These are phyloP conservation scores for Helotiales sp. DNA, from an alignment of 2,329 filamentous ascomycete species.

Conservation along the genomic window DNA sequence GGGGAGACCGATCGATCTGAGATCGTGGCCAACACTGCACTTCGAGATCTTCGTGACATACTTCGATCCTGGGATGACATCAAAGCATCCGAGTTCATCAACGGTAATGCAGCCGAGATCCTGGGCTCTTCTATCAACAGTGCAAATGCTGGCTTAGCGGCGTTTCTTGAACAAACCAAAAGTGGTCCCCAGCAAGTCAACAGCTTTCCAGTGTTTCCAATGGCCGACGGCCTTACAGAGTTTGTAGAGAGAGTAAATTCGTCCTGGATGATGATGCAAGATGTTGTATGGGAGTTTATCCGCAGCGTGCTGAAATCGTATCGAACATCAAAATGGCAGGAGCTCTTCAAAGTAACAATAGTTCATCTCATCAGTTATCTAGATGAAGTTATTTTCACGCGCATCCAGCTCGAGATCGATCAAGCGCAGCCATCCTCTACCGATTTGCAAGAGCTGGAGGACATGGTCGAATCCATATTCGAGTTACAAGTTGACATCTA, in stretches of 20 bases:
- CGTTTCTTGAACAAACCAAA: conserved; percentile 65
- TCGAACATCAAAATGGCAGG: conserved; percentile 55
- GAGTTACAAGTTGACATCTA: conserved; percentile 69
- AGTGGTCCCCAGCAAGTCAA: conserved; percentile 51
- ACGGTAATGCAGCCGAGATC: conserved; percentile 34
- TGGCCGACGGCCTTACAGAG: conserved; percentile 49
- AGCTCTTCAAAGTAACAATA: conserved; percentile 55
- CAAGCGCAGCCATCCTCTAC: conserved; percentile 16
- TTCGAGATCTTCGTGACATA: conserved; percentile 39
- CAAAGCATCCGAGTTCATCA: conserved; percentile 36
- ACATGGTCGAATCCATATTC: conserved; percentile 60
- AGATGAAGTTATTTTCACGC: conserved; percentile 53
- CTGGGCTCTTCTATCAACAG: conserved; percentile 31
- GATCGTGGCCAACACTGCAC: conserved; percentile 27
- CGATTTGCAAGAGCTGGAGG: conserved; percentile 41
- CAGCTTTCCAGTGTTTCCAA: conserved; percentile 51
- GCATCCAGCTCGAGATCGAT: conserved; percentile 45
- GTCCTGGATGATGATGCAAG: conserved; percentile 54
- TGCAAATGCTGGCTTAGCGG: conserved; percentile 50
- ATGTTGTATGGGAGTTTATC: conserved; percentile 61
- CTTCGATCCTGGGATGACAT: conserved; percentile 40
- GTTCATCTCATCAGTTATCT: conserved; percentile 51
- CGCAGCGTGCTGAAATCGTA: conserved; percentile 52
- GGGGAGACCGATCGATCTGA: conserved; percentile 19
- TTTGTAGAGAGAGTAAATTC: conserved; percentile 53